Conservation (phyloP, 306 rosid species). For the Vigna reflexopilosa region DNA sequence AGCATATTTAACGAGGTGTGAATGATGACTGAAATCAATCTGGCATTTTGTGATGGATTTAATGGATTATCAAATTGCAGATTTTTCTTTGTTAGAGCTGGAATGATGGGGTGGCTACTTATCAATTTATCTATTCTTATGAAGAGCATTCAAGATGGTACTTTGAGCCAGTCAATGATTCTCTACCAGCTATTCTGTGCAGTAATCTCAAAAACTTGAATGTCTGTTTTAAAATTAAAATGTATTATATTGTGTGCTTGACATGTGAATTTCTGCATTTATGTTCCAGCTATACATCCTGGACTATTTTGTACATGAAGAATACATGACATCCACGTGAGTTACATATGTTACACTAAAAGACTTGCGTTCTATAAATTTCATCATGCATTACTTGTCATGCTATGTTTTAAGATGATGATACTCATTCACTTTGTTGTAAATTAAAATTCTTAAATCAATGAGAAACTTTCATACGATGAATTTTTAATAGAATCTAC, state of each 20-base stretch:
- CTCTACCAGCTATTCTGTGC: constrained; percentile 82
- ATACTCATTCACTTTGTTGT: constrained; percentile 10
- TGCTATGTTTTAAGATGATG: constrained; percentile 17
- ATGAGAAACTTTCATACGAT: background rate
- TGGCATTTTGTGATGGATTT: constrained; percentile 31
- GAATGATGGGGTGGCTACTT: constrained; percentile 97
- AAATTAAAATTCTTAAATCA: constrained; percentile 14
- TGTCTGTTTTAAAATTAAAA: constrained; percentile 21
- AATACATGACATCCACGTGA: constrained; percentile 97
- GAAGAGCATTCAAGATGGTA: constrained; percentile 67
- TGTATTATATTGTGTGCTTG: constrained; percentile 1
- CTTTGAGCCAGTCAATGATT: constrained; percentile 76
- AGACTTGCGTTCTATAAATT: constrained; percentile 27
- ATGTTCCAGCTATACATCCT: constrained; percentile 77
- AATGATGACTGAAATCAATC: constrained; percentile 36
- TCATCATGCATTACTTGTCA: constrained; percentile 1
- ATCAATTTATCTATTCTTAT: constrained; percentile 84
- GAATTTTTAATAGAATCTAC: constrained; percentile 14
- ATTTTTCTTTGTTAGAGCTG: constrained; percentile 98
- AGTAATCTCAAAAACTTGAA: constrained; percentile 62
- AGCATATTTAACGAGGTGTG: constrained; percentile 22
- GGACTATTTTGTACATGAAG: constrained; percentile 93
- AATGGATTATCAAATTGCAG: constrained; percentile 55
- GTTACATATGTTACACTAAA: constrained; percentile 33
- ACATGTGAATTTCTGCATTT: constrained; percentile 31